phyloP scores from a whole-genome alignment of 441 rosid species.

The Lepidium campestre region DNA sequence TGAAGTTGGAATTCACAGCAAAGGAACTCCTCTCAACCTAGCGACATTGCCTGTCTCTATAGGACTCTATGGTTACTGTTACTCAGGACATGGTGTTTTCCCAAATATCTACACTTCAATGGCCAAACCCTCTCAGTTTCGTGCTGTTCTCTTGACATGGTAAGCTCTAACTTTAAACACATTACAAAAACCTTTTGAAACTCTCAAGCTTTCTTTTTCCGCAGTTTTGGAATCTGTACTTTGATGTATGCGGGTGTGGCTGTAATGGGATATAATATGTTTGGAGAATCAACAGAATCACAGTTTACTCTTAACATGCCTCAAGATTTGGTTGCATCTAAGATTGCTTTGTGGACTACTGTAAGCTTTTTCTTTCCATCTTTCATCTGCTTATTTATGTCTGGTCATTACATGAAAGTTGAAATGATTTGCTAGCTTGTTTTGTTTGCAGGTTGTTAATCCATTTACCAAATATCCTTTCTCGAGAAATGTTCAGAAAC shows the following conservation, averaged over 20 bases:
- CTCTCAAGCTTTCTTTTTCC: neutral
- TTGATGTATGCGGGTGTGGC: conserved; percentile 77
- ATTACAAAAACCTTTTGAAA: neutral
- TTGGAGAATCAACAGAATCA: conserved; percentile 64
- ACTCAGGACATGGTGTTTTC: conserved; percentile 93
- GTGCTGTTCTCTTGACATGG: conserved; percentile 66
- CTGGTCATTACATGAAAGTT: neutral
- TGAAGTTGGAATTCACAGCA: conserved; percentile 50
- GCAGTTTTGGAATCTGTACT: conserved; percentile 72
- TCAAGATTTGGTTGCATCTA: conserved; percentile 68
- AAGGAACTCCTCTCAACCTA: conserved; percentile 56
- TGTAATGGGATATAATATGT: conserved; percentile 81
- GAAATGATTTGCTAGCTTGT: neutral
- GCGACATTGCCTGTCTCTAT: conserved; percentile 76
- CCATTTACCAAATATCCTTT: conserved; percentile 97
- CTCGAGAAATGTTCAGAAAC: neutral
- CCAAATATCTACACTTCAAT: conserved; percentile 89
- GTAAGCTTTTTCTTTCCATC: conserved; percentile 28
- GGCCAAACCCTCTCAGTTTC: conserved; percentile 68
- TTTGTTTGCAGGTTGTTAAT: conserved; percentile 63
- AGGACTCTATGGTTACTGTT: conserved; percentile 86
- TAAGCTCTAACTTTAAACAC: conserved; percentile 13
- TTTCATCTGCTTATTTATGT: neutral
- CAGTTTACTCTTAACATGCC: conserved; percentile 94
- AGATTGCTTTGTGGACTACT: conserved; percentile 89